Evolutionary conservation across 352 stramenopile genomes (phyloP), one percentile per base, ranked within the genome.

Genomic region (Blastocystis sp.): DNA sequence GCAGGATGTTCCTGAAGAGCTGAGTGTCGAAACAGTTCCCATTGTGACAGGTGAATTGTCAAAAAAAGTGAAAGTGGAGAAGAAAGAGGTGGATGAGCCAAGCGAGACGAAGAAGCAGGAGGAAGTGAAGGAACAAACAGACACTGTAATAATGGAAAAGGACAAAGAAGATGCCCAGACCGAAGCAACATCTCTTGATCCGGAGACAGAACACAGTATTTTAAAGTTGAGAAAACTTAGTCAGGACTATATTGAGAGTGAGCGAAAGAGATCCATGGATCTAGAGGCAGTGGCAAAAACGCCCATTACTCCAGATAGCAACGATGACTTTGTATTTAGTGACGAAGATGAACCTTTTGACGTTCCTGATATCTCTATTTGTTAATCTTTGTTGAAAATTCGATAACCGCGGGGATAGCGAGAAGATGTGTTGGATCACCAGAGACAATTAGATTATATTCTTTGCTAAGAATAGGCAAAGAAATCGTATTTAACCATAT

Each of bases 291-390:
- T 30, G 6, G 8, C 13, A 26, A 41, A n/a, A 13, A 34, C n/a
- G 65, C 13, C 70, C 3, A 56, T 24, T n/a, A 34, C 70, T 54
- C 47, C 30, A 11, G 50, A 66, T 7, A 68, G n/a, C 18, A 59
- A 59, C 50, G 53, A 85, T 43, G 50, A 53, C 16, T 85, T 85
- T 85, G 73, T n/a, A 16, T 85, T 85, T 47, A 66, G 43, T 13
- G 73, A 85, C n/a, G 73, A 85, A 26, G 50, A 85, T 26, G 73
- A 85, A 24, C 43, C 59, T 16, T 85, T 85, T 68, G 73, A 85
- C 26, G 73, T 85, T 43, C 73, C 73, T 16, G 73, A 85, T 69
- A 65, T 65, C 30, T 34, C 37, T 24, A 66, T 85, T 69, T 85
- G 63, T n/a, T 78, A 8, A 34, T 78, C 5, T 56, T 78, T 37